Percentiles rank a stretch among this genome's conserved stretches.
Evolutionary conservation across 768 basidiomycete genomes (phyloP).

Genomic region (Termitomyces sp.): DNA sequence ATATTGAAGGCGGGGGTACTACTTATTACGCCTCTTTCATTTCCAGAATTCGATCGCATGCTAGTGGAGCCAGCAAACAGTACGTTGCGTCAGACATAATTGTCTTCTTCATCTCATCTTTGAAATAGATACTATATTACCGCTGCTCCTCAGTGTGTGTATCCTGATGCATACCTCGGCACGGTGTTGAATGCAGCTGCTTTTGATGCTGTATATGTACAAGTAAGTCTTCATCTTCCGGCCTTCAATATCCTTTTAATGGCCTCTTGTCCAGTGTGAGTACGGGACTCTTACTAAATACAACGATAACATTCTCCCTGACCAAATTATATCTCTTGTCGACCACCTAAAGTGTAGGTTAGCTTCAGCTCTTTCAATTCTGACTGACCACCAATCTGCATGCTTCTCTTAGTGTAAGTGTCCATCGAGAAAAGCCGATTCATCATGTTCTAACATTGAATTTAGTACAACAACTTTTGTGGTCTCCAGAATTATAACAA

Average conservation of each 20-base stretch:
- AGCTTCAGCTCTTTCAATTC: background rate
- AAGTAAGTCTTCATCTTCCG: constrained; percentile 34
- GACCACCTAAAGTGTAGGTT: constrained; percentile 7
- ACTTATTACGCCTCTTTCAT: constrained; percentile 43
- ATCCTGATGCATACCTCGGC: constrained; percentile 55
- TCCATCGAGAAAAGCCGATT: background rate
- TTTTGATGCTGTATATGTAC: constrained; percentile 66
- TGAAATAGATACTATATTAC: constrained; percentile 47
- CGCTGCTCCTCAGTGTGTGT: constrained; percentile 52
- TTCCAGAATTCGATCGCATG: constrained; percentile 38
- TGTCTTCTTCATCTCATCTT: background rate
- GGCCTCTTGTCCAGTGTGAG: constrained; percentile 7
- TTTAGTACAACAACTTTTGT: constrained; percentile 18
- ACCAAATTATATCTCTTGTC: background rate
- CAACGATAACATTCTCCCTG: background rate
- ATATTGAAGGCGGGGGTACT: constrained; percentile 55
- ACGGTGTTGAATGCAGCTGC: constrained; percentile 47
- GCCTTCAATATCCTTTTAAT: background rate
- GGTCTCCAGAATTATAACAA: constrained; percentile 35
- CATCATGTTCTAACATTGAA: background rate
- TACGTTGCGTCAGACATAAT: constrained; percentile 14
- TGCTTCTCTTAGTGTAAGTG: constrained; percentile 8
- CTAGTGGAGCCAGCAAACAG: constrained; percentile 43
- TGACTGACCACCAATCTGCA: background rate
- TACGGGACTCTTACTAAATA: background rate